These are phyloP conservation scores for Eudorina sp. DNA, from an alignment of 139 green algal species.

Conservation along the genomic window DNA sequence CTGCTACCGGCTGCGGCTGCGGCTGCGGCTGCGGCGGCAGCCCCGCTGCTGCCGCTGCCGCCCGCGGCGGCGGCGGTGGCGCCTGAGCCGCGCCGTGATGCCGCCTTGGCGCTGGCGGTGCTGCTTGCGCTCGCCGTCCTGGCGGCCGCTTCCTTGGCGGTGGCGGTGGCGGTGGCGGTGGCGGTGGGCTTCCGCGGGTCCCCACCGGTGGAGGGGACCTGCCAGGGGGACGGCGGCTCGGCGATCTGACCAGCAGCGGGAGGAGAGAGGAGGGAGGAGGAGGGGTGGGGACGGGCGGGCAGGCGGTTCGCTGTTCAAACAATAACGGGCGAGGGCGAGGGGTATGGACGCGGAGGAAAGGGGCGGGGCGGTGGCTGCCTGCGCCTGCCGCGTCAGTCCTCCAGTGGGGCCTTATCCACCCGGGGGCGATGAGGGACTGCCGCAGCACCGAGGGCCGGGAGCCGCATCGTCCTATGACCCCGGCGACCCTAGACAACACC, in stretches of 20 bases:
- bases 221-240: constrained; percentile 5
- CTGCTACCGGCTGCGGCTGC: not conserved
- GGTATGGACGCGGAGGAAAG: not conserved
- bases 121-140: not conserved
- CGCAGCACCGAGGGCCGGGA: too few species aligned
- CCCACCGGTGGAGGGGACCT: not conserved
- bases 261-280: not conserved
- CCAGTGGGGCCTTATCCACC: too few species aligned
- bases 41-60: not conserved
- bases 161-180: not conserved
- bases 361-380: not conserved
- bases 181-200: not conserved
- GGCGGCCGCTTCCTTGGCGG: not conserved
- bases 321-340: not conserved
- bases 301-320: not conserved
- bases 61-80: not conserved
- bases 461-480: too few species aligned
- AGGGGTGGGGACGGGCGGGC: not conserved
- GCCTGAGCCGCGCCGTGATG: too few species aligned
- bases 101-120: not conserved
- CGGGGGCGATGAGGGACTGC: too few species aligned
- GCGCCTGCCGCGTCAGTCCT: not conserved
- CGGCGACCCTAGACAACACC: not conserved
- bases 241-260: not conserved
- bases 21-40: not conserved